Base-by-base conservation (phyloP, 2,329 filamentous ascomycete genomes). In the Trichophyton simii region DNA sequence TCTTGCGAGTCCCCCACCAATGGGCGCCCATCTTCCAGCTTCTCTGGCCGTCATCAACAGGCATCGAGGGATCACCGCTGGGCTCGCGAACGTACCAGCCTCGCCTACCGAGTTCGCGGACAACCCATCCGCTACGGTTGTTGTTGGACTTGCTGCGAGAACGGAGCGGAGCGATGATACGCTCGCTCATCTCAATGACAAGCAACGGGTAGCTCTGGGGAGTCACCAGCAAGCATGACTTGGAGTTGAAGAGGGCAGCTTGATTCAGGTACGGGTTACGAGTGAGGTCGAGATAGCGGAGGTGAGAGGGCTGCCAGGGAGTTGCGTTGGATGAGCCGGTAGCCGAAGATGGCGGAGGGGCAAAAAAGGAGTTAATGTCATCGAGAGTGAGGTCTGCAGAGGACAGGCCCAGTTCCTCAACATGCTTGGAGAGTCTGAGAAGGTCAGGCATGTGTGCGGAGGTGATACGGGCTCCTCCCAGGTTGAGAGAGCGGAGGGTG, bases 1-100 rank as follows among this genome's bases (percentile, higher is more conserved):
- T 73, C 71, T 84, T 94, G 65, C 87, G 82, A 84, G 91, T 91
- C 42, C 89, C 89, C 89, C 89, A 92, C 76, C 85, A 88, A 67
- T 84, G 83, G 57, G 88, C 88, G 36, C 89, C 89, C 86, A 90
- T 87, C 78, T 94, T 94, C 89, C 89, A 94, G 68, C 77, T 76
- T 36, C 85, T 78, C 55, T 77, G 73, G 1, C 84, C 84, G 66
- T 85, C 81, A 69, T 87, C 83, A 34, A 62, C 63, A 60, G 66
- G 66, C 58, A 66, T 65, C 55, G 68, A 67, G 44, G 63, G 50
- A 71, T 60, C 73, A 62, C 25, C 65, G 71, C 64, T 65, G 3
- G 75, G 76, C 60, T 77, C 74, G 9, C 78, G 73, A 36, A 78
- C 85, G 76, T 73, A 91, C 87, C 72, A 91, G 71, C 87, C 87